phyloP scores from a whole-genome alignment of 768 basidiomycete species.

The Botryobasidium botryosum region DNA sequence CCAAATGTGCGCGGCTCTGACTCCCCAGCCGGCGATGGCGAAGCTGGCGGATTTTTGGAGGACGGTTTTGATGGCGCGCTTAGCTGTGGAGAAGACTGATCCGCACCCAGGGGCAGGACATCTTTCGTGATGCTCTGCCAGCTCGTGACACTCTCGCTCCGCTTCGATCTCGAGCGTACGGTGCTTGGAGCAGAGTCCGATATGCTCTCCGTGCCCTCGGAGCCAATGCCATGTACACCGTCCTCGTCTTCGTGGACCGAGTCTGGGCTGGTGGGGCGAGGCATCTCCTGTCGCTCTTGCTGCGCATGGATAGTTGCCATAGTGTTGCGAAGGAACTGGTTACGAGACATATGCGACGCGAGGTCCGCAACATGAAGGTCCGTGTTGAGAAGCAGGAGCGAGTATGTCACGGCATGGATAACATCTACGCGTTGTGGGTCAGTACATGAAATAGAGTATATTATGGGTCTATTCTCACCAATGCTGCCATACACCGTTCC shows the following conservation, averaged over 20 bases:
- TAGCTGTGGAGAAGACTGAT: too few species aligned
- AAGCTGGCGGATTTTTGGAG: too few species aligned
- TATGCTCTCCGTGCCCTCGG: too few species aligned
- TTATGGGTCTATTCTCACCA: slow-evolving; percentile 33
- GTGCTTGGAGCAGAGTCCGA: too few species aligned
- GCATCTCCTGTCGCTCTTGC: slow-evolving; percentile 1
- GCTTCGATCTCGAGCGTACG: slow-evolving; percentile 36
- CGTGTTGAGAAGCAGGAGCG: slow-evolving; percentile 85
- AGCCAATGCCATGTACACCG: too few species aligned
- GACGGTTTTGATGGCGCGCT: too few species aligned
- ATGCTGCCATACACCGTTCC: slow-evolving; percentile 63
- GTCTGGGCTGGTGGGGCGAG: background rate
- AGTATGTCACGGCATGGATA: slow-evolving; percentile 90
- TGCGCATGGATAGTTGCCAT: slow-evolving; percentile 72
- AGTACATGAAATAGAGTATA: slow-evolving; percentile 7
- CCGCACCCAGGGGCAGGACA: too few species aligned
- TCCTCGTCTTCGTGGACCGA: background rate
- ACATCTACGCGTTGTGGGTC: slow-evolving; percentile 35
- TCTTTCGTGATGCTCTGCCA: slow-evolving; percentile 45
- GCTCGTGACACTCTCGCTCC: slow-evolving; percentile 71
- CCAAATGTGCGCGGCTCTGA: too few species aligned
- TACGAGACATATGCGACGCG: slow-evolving; percentile 72
- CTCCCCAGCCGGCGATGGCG: too few species aligned
- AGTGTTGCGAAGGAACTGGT: slow-evolving; percentile 86
- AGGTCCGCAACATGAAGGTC: slow-evolving; percentile 94